These are phyloP conservation scores for Geotrichum aggregatum DNA, from an alignment of 1,139 yeast genomes.

Conservation along the genomic window DNA sequence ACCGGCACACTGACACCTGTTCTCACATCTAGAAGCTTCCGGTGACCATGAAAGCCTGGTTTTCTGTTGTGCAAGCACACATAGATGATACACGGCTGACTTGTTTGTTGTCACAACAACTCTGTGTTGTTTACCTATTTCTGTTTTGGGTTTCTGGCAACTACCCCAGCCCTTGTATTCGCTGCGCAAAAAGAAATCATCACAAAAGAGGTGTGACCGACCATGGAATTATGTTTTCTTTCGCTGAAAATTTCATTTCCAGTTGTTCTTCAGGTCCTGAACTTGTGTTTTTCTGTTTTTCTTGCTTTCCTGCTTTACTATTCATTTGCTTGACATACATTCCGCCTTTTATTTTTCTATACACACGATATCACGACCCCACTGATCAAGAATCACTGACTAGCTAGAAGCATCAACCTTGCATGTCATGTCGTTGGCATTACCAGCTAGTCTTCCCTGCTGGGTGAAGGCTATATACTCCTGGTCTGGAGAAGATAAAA, in stretches of 20 bases:
- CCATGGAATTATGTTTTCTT: too few species aligned
- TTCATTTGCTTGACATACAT: not conserved
- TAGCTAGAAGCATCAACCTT: not conserved
- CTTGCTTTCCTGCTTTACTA: too few species aligned
- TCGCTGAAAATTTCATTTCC: not conserved
- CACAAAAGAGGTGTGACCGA: too few species aligned
- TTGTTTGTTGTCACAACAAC: conserved; percentile 11
- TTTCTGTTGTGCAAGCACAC: too few species aligned
- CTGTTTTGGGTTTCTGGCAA: not conserved
- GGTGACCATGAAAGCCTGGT: not conserved
- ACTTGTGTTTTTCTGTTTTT: not conserved
- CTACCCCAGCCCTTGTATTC: conserved; percentile 1
- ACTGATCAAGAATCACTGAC: not conserved
- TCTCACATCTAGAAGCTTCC: too few species aligned
- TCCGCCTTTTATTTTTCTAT: too few species aligned
- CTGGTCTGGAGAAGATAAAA: conserved; percentile 84
- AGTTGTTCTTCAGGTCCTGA: not conserved
- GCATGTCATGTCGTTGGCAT: conserved; percentile 19
- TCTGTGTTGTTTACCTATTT: conserved; percentile 7
- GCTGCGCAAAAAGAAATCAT: conserved; percentile 5
- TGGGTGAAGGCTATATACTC: conserved; percentile 73
- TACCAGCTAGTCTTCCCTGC: conserved; percentile 47
- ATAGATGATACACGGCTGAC: conserved; percentile 17
- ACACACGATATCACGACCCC: not conserved
- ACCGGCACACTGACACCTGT: too few species aligned